Percentiles rank a stretch among this genome's conserved stretches.
Conservation (phyloP, 768 basidiomycete genomes). For the Mycena amicta region DNA sequence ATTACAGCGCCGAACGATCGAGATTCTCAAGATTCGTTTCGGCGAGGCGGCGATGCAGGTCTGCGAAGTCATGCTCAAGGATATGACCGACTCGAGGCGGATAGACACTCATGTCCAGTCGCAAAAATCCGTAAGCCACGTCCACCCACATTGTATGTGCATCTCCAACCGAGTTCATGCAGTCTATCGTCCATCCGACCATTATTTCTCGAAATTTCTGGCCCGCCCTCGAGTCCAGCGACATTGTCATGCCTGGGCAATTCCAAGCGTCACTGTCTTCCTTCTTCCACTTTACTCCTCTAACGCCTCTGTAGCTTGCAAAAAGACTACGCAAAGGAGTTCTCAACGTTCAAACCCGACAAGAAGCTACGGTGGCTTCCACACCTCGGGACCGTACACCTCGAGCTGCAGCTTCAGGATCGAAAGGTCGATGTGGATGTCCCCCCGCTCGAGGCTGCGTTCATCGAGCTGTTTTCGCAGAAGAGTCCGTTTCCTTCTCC, state of each 20-base stretch:
- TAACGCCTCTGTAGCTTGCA: conserved; percentile 54
- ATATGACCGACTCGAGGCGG: conserved; percentile 92
- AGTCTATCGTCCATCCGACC: conserved; percentile 82
- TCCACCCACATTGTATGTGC: not conserved
- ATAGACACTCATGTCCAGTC: conserved; percentile 88
- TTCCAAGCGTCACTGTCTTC: conserved; percentile 63
- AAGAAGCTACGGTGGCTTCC: conserved; percentile 89
- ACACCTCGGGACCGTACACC: conserved; percentile 80
- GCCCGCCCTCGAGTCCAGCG: conserved; percentile 79
- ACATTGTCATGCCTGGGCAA: conserved; percentile 82
- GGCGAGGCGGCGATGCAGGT: conserved; percentile 91
- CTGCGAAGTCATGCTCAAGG: conserved; percentile 97
- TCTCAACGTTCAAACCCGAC: conserved; percentile 85
- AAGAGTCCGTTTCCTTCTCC: conserved; percentile 46
- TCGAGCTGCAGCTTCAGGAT: conserved; percentile 84
- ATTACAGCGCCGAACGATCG: conserved; percentile 82
- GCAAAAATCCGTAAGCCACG: conserved; percentile 57
- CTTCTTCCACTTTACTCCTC: conserved; percentile 4
- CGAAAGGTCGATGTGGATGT: conserved; percentile 75
- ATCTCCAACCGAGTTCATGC: not conserved
- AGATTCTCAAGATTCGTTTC: conserved; percentile 93
- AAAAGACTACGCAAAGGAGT: conserved; percentile 75
- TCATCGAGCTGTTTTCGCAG: conserved; percentile 83
- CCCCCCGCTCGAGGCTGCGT: conserved; percentile 86
- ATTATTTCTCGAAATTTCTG: conserved; percentile 96